Percentiles rank a stretch among this genome's conserved stretches.
Conservation (phyloP, 164 flowering plant species). For the Santalum album region DNA sequence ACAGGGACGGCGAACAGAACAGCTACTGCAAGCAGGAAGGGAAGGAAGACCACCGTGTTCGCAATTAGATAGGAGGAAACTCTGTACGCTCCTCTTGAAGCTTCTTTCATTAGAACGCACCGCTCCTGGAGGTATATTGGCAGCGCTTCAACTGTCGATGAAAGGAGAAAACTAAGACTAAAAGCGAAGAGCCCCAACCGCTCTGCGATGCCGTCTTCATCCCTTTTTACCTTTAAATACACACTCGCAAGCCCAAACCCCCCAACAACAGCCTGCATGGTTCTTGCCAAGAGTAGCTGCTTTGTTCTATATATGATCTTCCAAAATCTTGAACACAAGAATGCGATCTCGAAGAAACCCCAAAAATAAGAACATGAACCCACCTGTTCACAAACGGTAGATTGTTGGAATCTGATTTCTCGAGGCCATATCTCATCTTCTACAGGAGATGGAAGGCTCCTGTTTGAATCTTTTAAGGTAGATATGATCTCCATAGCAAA, state of each 20-base stretch:
- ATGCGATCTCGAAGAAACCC: constrained; percentile 38
- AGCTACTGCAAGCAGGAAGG: constrained; percentile 67
- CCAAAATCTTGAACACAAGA: constrained; percentile 64
- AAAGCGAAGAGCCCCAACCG: constrained; percentile 86
- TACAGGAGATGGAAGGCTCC: background rate
- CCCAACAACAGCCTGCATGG: constrained; percentile 84
- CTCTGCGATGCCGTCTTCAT: constrained; percentile 65
- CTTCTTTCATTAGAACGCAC: constrained; percentile 74
- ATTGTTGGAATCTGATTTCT: constrained; percentile 6
- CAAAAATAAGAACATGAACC: background rate
- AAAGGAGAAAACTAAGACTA: constrained; percentile 83
- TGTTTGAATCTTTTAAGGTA: constrained; percentile 31
- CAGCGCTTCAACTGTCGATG: constrained; percentile 89
- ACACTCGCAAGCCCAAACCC: constrained; percentile 84
- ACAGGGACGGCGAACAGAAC: constrained; percentile 66
- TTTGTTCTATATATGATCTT: constrained; percentile 83
- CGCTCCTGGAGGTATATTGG: constrained; percentile 91
- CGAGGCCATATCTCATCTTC: constrained; percentile 19
- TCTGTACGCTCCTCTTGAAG: constrained; percentile 72
- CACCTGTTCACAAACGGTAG: background rate
- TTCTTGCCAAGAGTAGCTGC: constrained; percentile 77
- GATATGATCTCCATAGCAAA: constrained; percentile 74
- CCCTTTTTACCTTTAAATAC: constrained; percentile 45
- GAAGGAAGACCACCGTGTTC: constrained; percentile 71
- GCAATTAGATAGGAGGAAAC: constrained; percentile 88